A percentile compares a stretch with the other conserved stretches of the same genome.
Evolutionary conservation across 164 flowering plant genomes (phyloP).

Genomic region (Vitis riparia): DNA sequence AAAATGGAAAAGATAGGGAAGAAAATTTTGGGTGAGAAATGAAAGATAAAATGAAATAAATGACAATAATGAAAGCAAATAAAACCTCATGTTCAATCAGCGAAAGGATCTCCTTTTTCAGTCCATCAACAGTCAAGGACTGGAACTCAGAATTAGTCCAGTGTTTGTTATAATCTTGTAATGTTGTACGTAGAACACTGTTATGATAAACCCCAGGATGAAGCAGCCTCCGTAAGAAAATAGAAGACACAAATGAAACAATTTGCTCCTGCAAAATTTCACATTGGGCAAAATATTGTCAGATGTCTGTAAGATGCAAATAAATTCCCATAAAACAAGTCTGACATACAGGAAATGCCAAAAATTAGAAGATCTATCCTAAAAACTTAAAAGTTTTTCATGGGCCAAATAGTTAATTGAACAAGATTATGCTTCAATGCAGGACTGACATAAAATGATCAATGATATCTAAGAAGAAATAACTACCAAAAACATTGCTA

Average conservation of each 20-base stretch:
- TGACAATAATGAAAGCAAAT: conserved; percentile 2
- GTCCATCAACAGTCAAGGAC: conserved; percentile 59
- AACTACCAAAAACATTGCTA: too few species aligned
- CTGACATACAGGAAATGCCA: neutral
- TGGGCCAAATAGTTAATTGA: too few species aligned
- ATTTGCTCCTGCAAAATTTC: conserved; percentile 60
- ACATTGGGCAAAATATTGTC: neutral
- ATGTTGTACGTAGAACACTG: conserved; percentile 54
- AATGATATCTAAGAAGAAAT: too few species aligned
- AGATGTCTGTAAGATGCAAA: neutral
- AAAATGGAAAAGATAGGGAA: neutral
- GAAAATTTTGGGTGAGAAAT: neutral
- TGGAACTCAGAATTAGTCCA: conserved; percentile 67
- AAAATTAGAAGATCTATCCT: neutral
- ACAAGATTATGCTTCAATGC: too few species aligned
- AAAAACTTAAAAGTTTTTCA: neutral
- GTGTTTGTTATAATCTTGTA: conserved; percentile 63
- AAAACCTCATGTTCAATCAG: conserved; percentile 78
- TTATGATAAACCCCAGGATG: conserved; percentile 71
- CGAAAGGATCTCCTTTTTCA: conserved; percentile 70
- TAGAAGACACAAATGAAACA: conserved; percentile 69
- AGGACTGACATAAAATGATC: too few species aligned
- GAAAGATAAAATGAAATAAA: neutral
- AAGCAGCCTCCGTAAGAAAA: conserved; percentile 75
- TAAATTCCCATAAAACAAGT: too few species aligned